These are phyloP conservation scores for Silene coronaria DNA, from an alignment of 179 eudicot species.

Conservation along the genomic window DNA sequence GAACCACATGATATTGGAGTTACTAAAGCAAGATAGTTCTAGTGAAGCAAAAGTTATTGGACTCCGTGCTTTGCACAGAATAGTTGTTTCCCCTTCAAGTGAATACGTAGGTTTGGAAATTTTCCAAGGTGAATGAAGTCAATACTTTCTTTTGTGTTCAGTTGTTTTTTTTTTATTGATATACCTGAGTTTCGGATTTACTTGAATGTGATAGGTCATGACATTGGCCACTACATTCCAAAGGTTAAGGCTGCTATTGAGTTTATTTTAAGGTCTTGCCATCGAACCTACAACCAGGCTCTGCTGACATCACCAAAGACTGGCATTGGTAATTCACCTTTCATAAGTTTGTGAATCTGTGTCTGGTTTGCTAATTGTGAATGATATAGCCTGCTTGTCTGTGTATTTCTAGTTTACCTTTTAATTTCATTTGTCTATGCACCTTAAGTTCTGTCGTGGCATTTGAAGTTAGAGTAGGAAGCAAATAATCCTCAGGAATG, in stretches of 20 bases:
- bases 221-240: constrained; percentile 91
- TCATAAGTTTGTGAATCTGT: constrained; percentile 1
- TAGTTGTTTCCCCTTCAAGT: constrained; percentile 85
- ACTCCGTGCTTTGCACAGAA: constrained; percentile 94
- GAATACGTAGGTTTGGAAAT: constrained; percentile 81
- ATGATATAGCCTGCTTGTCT: background rate
- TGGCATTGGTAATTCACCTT: constrained; percentile 53
- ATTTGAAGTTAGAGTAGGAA: constrained; percentile 2
- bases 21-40: constrained; percentile 90
- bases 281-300: constrained; percentile 80
- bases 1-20: constrained; percentile 88
- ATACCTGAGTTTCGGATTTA: constrained; percentile 7
- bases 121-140: constrained; percentile 66
- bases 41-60: constrained; percentile 99
- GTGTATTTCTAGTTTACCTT: background rate
- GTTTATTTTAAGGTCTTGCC: constrained; percentile 82
- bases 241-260: constrained; percentile 98
- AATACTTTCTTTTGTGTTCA: background rate
- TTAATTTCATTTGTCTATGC: background rate
- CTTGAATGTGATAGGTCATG: constrained; percentile 59
- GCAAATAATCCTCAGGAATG: background rate
- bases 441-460: background rate
- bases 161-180: background rate
- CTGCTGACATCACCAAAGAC: constrained; percentile 93
- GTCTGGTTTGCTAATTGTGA: constrained; percentile 8